Evolutionary conservation across 768 basidiomycete species (phyloP).

Genomic region (Russula foetens): DNA sequence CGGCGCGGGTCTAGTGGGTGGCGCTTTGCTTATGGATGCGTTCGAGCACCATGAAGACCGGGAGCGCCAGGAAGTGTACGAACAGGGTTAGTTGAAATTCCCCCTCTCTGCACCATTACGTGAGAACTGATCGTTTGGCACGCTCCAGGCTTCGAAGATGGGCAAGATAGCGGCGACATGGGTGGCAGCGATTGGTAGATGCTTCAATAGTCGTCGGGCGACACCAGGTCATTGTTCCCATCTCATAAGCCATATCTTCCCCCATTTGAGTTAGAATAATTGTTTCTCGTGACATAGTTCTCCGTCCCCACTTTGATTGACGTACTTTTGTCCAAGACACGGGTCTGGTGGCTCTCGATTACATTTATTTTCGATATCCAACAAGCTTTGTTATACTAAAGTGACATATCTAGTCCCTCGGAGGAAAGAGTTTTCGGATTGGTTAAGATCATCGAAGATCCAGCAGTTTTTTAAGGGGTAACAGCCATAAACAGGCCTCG

Average conservation of each 20-base stretch:
- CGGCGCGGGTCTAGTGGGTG: conserved; percentile 61
- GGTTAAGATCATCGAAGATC: background rate
- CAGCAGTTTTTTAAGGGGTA: background rate
- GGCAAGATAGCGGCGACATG: conserved; percentile 12
- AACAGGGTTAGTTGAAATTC: conserved; percentile 28
- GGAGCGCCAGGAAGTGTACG: conserved; percentile 28
- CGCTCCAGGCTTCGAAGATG: conserved; percentile 28
- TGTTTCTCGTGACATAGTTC: background rate
- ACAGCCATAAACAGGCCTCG: background rate
- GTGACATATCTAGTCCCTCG: background rate
- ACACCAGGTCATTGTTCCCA: background rate
- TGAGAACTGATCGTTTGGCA: conserved; percentile 1
- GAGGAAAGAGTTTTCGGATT: background rate
- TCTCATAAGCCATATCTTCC: background rate
- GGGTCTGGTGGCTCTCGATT: background rate
- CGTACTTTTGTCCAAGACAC: background rate
- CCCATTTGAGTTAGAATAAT: conserved; percentile 1
- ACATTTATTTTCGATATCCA: conserved; percentile 1
- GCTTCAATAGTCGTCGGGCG: background rate
- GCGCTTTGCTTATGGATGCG: conserved; percentile 44
- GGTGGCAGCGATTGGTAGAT: conserved; percentile 22
- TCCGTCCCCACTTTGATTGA: background rate
- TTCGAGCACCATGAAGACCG: conserved; percentile 36
- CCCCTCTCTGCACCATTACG: background rate
- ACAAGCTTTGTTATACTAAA: background rate